Base-by-base conservation (phyloP, 2,329 filamentous ascomycete species). In the Fusarium sp. region DNA sequence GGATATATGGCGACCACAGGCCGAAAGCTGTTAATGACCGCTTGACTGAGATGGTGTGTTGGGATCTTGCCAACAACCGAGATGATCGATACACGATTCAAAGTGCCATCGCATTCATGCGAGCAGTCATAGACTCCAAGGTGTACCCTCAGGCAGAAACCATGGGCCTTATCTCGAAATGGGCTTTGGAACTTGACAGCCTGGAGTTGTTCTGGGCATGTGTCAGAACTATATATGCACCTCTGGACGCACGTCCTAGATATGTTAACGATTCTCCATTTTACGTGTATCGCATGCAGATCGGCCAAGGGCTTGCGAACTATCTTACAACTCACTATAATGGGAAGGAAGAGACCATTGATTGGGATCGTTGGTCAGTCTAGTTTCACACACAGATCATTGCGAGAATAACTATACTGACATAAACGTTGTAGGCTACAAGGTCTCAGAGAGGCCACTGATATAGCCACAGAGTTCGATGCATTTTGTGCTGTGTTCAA, bases 311-410 rank as follows among this genome's bases (percentile, higher is more conserved):
- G 36, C 38, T 61, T 13, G 11, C 26, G 28, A 18, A 22, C 8
- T 14, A 38, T 5, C 15, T 53, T 14, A 52, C 8, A 9, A 18
- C 8, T 28, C 22, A 18, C 10, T 31, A 5, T 26, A n/a, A 46
- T 22, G 36, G 52, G 13, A 43, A 49, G 24, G 56, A 58, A 17
- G 22, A 53, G 13, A 10, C 8, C 1, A 52, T 65, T 20, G 22
- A 61, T n/a, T 63, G 61, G 61, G 13, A 56, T 8, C 26, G 18
- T n/a, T 58, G 40, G 65, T 62, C 11, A 33, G 60, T 48, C n/a
- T 38, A 31, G 2, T 15, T 22, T 10, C 9, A 17, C n/a, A 14
- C 17, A 5, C 9, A 10, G 7, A 6, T 17, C 22, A 14, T 26
- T n/a, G 15, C 10, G 14, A 22, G n/a, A 22, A 11, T 33, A 11